A percentile compares a stretch with the other conserved stretches of the same genome.
These are phyloP conservation scores for Kregervanrija delftensis DNA, from an alignment of 805 yeast species.

Conservation along the genomic window DNA sequence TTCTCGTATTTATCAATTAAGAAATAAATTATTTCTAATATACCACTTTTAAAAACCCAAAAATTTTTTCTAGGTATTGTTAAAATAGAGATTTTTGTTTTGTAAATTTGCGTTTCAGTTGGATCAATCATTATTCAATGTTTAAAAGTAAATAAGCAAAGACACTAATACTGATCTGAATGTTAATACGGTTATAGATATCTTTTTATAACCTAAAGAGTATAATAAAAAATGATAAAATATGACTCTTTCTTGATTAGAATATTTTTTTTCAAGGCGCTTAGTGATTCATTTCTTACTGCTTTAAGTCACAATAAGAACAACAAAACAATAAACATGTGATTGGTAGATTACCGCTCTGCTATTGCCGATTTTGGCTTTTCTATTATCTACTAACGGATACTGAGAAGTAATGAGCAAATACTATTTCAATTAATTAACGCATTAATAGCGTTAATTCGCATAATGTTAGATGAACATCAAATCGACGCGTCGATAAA, in stretches of 20 bases:
- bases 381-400: no score
- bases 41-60: constrained; percentile 47
- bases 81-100: constrained; percentile 39
- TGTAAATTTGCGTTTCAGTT: constrained; percentile 38
- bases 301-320: neutral
- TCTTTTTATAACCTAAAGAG: neutral
- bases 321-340: no score
- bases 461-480: no score
- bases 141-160: neutral
- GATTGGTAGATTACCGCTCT: no score
- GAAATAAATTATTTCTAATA: constrained; percentile 38
- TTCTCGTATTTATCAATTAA: constrained; percentile 26
- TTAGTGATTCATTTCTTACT: no score
- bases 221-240: neutral
- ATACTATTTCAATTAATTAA: no score
- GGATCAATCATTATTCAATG: constrained; percentile 10
- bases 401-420: no score
- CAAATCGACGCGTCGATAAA: no score
- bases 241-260: neutral
- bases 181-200: neutral
- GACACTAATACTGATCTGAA: neutral
- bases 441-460: no score
- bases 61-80: constrained; percentile 46
- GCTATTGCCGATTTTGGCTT: no score
- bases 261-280: no score